Evolutionary conservation across 371 early-diverging fungal species (phyloP), one percentile per base, ranked within the genome.

Genomic region (Mortierella sp.): DNA sequence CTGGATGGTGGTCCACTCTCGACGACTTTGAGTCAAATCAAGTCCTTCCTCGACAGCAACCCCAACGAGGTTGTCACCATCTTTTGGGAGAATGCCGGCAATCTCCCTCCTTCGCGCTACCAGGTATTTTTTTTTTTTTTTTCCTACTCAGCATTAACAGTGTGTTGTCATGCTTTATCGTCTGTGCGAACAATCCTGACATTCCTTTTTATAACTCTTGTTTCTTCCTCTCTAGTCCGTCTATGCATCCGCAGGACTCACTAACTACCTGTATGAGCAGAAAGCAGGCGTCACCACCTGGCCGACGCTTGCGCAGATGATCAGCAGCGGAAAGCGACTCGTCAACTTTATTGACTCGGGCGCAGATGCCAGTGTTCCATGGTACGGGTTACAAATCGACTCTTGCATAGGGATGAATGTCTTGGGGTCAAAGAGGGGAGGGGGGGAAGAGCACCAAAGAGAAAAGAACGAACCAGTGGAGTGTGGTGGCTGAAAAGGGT

Each of bases 51-150:
- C 61, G 85, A 91, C 43, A 62, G 64, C 28, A 91, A 93, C 64
- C 87, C 84, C 18, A 83, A 89, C 69, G 93, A 93, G 68, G 89
- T 93, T 11, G 51, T 93, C 21, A 90, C 92, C 14, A 89, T 93
- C 63, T 85, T 91, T 73, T 85, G 93, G 82, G 92, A 92, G 70
- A 92, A 90, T 68, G 80, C 83, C 16, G 86, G 81, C 58, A 76
- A 74, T 4, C 88, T 92, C 53, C 25, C 77, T 19, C 74, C 88
- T 7, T 57, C 80, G 19, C 82, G 84, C 6, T 90, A 91, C 60
- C 72, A 79, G 50, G 81, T 65, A 60, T 14, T 19, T 19, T 53
- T 50, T 21, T 29, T 21, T 53, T 29, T 64, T 37, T 28, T 30
- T 57, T 44, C 16, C 29, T 30, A 7, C 25, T 47, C 25, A 21